A percentile compares a stretch with the other conserved stretches of the same genome.
These are phyloP conservation scores for Meyerozyma guilliermondii DNA, from an alignment of 1,139 yeast species.

Conservation along the genomic window DNA sequence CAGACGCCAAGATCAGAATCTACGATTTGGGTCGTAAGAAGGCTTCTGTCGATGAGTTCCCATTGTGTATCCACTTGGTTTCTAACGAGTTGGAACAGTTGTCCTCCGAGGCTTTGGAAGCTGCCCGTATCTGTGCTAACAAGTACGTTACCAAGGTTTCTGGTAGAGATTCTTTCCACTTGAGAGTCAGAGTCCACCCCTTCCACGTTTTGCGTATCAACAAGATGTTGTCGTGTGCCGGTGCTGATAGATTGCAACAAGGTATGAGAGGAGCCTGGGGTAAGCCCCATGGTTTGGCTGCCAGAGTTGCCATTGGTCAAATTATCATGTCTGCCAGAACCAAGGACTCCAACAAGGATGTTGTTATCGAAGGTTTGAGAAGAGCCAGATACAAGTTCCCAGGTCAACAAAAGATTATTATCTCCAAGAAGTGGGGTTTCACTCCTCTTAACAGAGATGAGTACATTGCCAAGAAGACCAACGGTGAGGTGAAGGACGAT, in stretches of 20 bases:
- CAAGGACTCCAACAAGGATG: slow-evolving; percentile 95
- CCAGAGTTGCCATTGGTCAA: slow-evolving; percentile 98
- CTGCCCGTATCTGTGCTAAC: slow-evolving; percentile 99
- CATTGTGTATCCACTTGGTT: slow-evolving; percentile 97
- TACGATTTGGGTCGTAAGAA: slow-evolving; percentile 99
- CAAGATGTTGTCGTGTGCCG: slow-evolving; percentile 99
- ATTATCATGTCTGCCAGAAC: slow-evolving; percentile 97
- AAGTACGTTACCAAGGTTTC: slow-evolving; percentile 96
- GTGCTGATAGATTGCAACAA: slow-evolving; percentile 99
- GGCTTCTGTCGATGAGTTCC: slow-evolving; percentile 99
- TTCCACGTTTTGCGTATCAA: slow-evolving; percentile 99
- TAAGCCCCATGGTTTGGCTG: slow-evolving; percentile 99
- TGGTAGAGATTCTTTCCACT: slow-evolving; percentile 99
- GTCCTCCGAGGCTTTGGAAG: slow-evolving; percentile 99
- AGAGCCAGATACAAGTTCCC: slow-evolving; percentile 99
- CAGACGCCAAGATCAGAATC: slow-evolving; percentile 99
- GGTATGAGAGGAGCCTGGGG: slow-evolving; percentile 99
- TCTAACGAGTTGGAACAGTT: slow-evolving; percentile 99
- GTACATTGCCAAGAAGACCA: slow-evolving; percentile 88
- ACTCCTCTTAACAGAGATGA: slow-evolving; percentile 97
- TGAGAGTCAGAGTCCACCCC: slow-evolving; percentile 99
- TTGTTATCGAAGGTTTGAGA: slow-evolving; percentile 98
- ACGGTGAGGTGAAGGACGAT: slow-evolving; percentile 98
- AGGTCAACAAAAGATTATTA: slow-evolving; percentile 98
- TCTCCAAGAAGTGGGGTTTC: slow-evolving; percentile 99